Evolutionary conservation across 2,329 filamentous ascomycete genomes (phyloP).

Genomic region (Nothophaeocryptopus gaeumannii): DNA sequence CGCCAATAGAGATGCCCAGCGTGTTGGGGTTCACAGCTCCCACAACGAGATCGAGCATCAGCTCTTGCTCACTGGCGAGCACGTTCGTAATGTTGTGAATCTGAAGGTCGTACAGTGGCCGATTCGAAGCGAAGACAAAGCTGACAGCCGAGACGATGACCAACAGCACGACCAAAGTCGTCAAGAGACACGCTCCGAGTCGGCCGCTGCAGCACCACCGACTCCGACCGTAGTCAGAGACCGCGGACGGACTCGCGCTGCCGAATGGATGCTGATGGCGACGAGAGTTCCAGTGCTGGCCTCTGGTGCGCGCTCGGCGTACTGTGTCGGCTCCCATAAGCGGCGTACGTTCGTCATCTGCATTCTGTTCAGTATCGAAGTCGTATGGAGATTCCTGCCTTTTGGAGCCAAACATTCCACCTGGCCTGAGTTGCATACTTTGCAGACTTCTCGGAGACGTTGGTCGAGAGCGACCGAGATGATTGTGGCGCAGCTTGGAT

Average conservation of each 20-base stretch:
- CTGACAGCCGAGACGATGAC: conserved; percentile 81
- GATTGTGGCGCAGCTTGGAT: conserved; percentile 60
- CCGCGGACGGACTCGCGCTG: conserved; percentile 55
- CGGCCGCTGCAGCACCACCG: conserved; percentile 47
- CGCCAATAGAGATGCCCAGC: conserved; percentile 78
- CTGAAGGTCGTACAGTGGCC: conserved; percentile 75
- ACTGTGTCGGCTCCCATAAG: conserved; percentile 53
- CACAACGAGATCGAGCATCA: conserved; percentile 90
- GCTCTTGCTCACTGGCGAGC: conserved; percentile 86
- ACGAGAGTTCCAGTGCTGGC: conserved; percentile 7
- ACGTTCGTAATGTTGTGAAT: conserved; percentile 83
- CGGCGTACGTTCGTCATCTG: conserved; percentile 83
- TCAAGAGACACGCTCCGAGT: conserved; percentile 80
- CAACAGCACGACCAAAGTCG: conserved; percentile 76
- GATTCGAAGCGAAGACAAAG: conserved; percentile 88
- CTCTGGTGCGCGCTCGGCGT: neutral
- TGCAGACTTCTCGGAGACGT: conserved; percentile 61
- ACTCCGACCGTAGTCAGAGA: conserved; percentile 17
- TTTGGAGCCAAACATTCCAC: conserved; percentile 39
- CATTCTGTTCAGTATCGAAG: conserved; percentile 73
- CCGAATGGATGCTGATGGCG: conserved; percentile 49
- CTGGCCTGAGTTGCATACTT: conserved; percentile 43
- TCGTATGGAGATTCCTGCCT: conserved; percentile 66
- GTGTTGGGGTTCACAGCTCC: conserved; percentile 90
- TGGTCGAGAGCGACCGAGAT: conserved; percentile 56